These are phyloP conservation scores for Podaxis rugospora DNA, from an alignment of 768 basidiomycete species.

Conservation along the genomic window DNA sequence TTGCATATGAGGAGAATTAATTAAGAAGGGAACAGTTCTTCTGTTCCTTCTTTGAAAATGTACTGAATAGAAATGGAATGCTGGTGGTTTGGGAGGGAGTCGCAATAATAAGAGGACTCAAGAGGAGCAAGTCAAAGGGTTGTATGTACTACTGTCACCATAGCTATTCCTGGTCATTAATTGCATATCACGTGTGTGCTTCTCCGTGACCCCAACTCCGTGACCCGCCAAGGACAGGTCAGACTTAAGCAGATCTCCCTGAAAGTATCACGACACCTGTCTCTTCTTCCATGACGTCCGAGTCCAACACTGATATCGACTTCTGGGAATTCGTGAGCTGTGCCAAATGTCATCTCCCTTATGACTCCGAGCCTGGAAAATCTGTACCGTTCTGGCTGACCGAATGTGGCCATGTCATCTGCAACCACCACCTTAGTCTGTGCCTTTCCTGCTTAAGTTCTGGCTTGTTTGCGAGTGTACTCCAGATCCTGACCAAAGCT, in stretches of 20 bases:
- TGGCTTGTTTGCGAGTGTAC: neutral
- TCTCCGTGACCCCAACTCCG: neutral
- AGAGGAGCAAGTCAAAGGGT: too few relatives aligned
- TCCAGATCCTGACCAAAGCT: constrained; percentile 69
- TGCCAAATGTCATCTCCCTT: constrained; percentile 65
- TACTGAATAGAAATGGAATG: neutral
- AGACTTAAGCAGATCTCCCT: too few relatives aligned
- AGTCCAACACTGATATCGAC: constrained; percentile 36
- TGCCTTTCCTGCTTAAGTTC: constrained; percentile 6
- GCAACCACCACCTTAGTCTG: constrained; percentile 81
- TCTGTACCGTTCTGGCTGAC: constrained; percentile 83
- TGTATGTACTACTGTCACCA: too few relatives aligned
- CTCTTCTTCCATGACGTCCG: constrained; percentile 29
- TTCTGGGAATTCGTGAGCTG: constrained; percentile 84
- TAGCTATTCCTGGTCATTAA: neutral
- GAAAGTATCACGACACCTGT: too few relatives aligned
- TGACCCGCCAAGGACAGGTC: neutral
- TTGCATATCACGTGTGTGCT: neutral
- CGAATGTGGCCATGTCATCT: constrained; percentile 82
- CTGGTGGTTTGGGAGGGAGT: neutral
- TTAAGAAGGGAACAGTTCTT: neutral
- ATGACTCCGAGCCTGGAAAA: constrained; percentile 46
- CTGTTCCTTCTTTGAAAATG: neutral
- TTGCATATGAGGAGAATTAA: neutral
- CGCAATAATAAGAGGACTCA: too few relatives aligned